Evolutionary conservation across 352 stramenopile genomes (phyloP).

Genomic region (Chrysophaeum taylorii): DNA sequence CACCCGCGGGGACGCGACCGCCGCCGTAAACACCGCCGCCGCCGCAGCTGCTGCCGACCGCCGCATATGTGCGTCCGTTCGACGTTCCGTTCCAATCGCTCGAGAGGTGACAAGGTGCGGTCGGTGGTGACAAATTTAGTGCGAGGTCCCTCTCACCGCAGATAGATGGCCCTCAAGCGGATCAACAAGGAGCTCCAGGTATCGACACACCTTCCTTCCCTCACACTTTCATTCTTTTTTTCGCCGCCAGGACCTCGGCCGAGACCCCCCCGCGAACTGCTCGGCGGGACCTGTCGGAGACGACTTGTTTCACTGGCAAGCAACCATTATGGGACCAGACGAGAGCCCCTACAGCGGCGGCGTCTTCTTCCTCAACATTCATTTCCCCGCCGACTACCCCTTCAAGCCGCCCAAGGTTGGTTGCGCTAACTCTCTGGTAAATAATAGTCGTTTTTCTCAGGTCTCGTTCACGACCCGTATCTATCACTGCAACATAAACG

Average conservation of each 20-base stretch:
- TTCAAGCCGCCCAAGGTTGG: slow-evolving; percentile 88
- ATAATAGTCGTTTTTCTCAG: slow-evolving; percentile 39
- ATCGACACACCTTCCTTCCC: too few species aligned
- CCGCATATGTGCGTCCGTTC: too few species aligned
- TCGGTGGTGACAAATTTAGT: too few species aligned
- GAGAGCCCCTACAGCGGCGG: slow-evolving; percentile 93
- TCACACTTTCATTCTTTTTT: slow-evolving; percentile 50
- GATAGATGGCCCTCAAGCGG: slow-evolving; percentile 80
- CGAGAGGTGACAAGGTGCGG: too few species aligned
- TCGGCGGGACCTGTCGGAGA: slow-evolving; percentile 91
- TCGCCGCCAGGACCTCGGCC: slow-evolving; percentile 5
- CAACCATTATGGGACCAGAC: slow-evolving; percentile 94
- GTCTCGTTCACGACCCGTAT: slow-evolving; percentile 99
- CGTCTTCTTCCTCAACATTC: slow-evolving; percentile 98
- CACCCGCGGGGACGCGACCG: too few species aligned
- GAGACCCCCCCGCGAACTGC: slow-evolving; percentile 91
- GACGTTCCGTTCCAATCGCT: too few species aligned
- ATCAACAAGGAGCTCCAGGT: slow-evolving; percentile 92
- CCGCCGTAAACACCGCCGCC: too few species aligned
- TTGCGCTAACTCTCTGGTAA: background rate
- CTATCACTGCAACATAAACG: slow-evolving; percentile 99
- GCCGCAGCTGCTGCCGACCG: too few species aligned
- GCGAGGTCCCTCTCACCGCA: too few species aligned
- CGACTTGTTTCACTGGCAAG: slow-evolving; percentile 92
- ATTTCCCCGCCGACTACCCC: slow-evolving; percentile 97